Base-by-base conservation (phyloP, 1,284 basidiomycete species). In the Melanopsichium pennsylvanicum region DNA sequence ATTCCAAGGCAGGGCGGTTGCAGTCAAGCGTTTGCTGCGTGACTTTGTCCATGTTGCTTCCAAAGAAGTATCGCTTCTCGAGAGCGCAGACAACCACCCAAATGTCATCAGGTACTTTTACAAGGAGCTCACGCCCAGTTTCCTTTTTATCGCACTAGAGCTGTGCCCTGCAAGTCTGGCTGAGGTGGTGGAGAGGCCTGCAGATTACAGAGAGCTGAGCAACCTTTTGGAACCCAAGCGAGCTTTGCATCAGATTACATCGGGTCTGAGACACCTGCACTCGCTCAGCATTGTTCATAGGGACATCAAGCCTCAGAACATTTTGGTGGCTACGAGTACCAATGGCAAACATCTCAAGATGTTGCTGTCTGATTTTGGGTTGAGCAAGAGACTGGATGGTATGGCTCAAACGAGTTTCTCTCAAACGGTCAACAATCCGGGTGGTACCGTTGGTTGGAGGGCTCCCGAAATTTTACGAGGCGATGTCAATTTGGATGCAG, bases 221-320 rank as follows among this genome's bases (percentile, higher is more conserved):
- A 63, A 67, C 31, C 34, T 72, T 49, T 58, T 81, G 10, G 75
- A 95, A 47, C 89, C 91, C 9, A 96, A 96, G 81, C 88, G 88
- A 58, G 94, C 93, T 0, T 82, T 98, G 59, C 85, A 85, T 44
- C 92, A 98, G 82, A 90, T 98, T 61, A 88, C 93, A 0, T 87
- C 88, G 12, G 95, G 95, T 3, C 81, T 99, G 51, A 86, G 89
- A 48, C 93, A 97, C 82, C 84, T 98, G 9, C 95, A 99, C 80
- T 90, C 87, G 21, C 87, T 98, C 75, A 97, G 96, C 83, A 92
- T 98, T 69, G 89, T 98, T 19, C 96, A 98, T 83, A 88, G 96
- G 23, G 95, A 98, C 81, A 96, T 98, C 82, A 98, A 98, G 80
- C 95, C 95, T 4, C 94, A 96, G 82, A 98, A 99, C 79, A 97